Percentiles rank a stretch among this genome's conserved stretches.
Evolutionary conservation across 164 flowering plant genomes (phyloP).

Genomic region (Cinnamomum chago): DNA sequence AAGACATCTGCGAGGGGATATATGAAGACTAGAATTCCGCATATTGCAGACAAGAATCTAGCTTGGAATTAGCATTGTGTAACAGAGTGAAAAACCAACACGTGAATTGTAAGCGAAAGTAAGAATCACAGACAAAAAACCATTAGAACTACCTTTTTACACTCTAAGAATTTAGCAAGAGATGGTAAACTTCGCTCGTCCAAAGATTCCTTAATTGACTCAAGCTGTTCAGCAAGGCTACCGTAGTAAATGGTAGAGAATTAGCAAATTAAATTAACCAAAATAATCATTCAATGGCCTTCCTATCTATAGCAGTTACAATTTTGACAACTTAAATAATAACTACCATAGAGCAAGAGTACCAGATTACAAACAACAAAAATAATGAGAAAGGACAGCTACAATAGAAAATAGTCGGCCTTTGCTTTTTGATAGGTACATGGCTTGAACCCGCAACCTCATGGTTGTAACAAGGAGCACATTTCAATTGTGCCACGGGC

Average conservation of each 20-base stretch:
- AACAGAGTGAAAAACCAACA: no score
- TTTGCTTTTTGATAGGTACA: background rate
- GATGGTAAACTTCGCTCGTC: slow-evolving; percentile 47
- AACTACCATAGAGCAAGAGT: background rate
- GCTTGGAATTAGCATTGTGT: no score
- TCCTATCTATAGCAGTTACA: background rate
- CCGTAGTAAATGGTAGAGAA: background rate
- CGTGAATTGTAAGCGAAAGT: no score
- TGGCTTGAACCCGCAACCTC: no score
- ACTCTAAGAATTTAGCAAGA: slow-evolving; percentile 58
- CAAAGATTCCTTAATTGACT: slow-evolving; percentile 64
- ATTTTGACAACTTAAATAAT: background rate
- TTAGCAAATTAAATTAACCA: slow-evolving; percentile 4
- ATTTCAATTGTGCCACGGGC: no score
- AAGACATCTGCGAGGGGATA: no score
- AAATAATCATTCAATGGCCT: background rate
- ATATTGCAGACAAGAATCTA: no score
- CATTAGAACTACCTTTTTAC: slow-evolving; percentile 53
- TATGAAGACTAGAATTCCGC: no score
- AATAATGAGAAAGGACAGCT: background rate
- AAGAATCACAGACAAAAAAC: background rate
- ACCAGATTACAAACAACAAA: background rate
- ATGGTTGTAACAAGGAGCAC: no score
- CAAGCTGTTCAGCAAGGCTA: slow-evolving; percentile 92
- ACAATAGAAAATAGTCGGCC: background rate